A percentile compares a stretch with the other conserved stretches of the same genome.
These are phyloP conservation scores for Calonectria hawksworthii DNA, from an alignment of 2,329 filamentous ascomycete genomes.

Conservation along the genomic window DNA sequence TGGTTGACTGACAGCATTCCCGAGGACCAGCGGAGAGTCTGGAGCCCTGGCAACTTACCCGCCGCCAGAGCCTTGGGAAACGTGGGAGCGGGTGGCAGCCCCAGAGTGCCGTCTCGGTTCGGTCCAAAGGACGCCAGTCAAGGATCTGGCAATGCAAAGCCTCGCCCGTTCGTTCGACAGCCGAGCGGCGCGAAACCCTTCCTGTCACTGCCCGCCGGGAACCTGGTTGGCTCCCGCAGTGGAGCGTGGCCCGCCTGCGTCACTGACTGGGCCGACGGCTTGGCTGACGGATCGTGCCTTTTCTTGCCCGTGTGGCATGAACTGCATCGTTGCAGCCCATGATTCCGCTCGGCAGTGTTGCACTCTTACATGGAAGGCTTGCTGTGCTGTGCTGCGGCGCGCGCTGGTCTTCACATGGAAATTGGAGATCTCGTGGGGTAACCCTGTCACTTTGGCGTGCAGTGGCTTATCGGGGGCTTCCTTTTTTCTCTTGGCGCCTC, in stretches of 20 bases:
- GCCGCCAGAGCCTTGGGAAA: constrained; percentile 3
- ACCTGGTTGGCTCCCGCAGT: constrained; percentile 39
- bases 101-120: constrained; percentile 42
- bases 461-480: background rate
- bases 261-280: background rate
- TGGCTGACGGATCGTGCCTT: constrained; percentile 21
- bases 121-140: constrained; percentile 45
- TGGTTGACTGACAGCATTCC: constrained; percentile 31
- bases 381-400: background rate
- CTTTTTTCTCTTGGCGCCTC: constrained; percentile 1
- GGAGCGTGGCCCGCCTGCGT: constrained; percentile 20
- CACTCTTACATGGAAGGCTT: constrained; percentile 13
- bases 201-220: constrained; percentile 39
- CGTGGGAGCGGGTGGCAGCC: constrained; percentile 14
- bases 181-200: constrained; percentile 27
- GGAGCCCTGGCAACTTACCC: background rate
- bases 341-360: background rate
- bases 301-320: constrained; percentile 15
- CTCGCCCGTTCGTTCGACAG: constrained; percentile 23
- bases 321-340: constrained; percentile 14
- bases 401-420: constrained; percentile 13
- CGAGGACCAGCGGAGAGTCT: constrained; percentile 45
- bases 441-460: constrained; percentile 28
- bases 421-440: constrained; percentile 35
- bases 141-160: constrained; percentile 14